These are phyloP conservation scores for Kalmusia sp. DNA, from an alignment of 2,329 filamentous ascomycete species.

Conservation along the genomic window DNA sequence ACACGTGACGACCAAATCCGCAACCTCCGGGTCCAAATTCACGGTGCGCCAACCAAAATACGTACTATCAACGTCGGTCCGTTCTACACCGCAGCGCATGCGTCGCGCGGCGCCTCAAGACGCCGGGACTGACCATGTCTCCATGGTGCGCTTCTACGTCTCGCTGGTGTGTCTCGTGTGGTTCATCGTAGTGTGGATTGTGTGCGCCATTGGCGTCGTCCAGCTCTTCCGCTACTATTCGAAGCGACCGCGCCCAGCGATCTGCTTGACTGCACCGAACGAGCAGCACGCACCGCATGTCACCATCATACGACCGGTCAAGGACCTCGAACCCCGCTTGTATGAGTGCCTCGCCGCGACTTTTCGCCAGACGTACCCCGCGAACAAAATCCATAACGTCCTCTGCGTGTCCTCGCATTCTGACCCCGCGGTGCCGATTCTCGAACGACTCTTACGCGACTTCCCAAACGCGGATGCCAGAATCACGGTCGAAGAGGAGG, in stretches of 20 bases:
- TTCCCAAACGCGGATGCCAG: constrained; percentile 75
- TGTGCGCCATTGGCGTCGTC: constrained; percentile 65
- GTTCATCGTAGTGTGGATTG: constrained; percentile 62
- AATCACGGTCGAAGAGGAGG: constrained; percentile 82
- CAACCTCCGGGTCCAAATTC: constrained; percentile 22
- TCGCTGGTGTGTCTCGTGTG: constrained; percentile 60
- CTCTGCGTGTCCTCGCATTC: constrained; percentile 79
- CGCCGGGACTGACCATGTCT: constrained; percentile 39
- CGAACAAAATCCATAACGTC: constrained; percentile 75
- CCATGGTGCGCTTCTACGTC: constrained; percentile 45
- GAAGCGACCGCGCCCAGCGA: constrained; percentile 51
- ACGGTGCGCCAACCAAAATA: constrained; percentile 21
- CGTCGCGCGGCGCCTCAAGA: constrained; percentile 30
- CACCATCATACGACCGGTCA: constrained; percentile 91
- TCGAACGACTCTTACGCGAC: constrained; percentile 74
- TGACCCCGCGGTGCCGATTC: constrained; percentile 79
- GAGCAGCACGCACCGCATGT: constrained; percentile 72
- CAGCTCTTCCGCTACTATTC: constrained; percentile 67
- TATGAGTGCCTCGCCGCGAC: constrained; percentile 92
- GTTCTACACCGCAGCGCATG: constrained; percentile 38
- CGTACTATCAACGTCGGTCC: background rate
- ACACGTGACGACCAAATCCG: constrained; percentile 13
- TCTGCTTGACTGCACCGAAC: constrained; percentile 46
- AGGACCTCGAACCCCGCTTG: constrained; percentile 86
- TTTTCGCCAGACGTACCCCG: constrained; percentile 82